Base-by-base conservation (phyloP, 1,284 basidiomycete species). In the Neonothopanus nambi region DNA sequence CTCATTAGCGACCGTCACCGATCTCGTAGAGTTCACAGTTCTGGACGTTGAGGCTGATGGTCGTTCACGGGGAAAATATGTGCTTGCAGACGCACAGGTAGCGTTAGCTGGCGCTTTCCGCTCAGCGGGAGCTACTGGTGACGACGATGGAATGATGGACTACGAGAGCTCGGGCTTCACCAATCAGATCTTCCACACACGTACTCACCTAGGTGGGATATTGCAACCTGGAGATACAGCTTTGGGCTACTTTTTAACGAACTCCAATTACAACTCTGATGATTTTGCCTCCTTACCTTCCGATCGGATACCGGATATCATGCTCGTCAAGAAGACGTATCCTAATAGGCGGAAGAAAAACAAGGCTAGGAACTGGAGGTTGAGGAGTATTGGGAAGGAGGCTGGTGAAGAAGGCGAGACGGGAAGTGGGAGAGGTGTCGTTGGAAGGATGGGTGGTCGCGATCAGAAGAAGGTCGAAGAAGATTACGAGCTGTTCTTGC, bases 401-500 rank as follows among this genome's bases (percentile, higher is more conserved):
- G 88, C 82, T 18, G 93, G 91, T 30, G 89, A 91, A 66, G 88
- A 89, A 45, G 91, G 87, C 41, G 84, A 87, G 61, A 91, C 88
- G 15, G 79, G 84, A 41, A 70, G 66, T 58, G 91, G 84, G 15
- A 80, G 91, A 43, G 95, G 95, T 57, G 89, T 95, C 3, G 85
- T 97, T 36, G 95, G 95, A 1, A 77, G 94, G 48, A 81, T 91
- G 75, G 95, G 95, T 37, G 95, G 95, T 40, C 77, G 94, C 48
- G 95, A 98, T 70, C 84, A 89, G 72, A 90, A 84, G 76, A 95
- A 95, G 75, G 93, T 98, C 57, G 95, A 98, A 67, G 87, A 93
- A 67, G 96, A 98, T 67, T 99, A 98, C 70, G 96, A 98, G 75
- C 64, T 93, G 58, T 99, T 99, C 85, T 75, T 99, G 71, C 82